Evolutionary conservation across 208 protist species (phyloP), one percentile per base, ranked within the genome.

Genomic region (Trypanosoma rangeli): DNA sequence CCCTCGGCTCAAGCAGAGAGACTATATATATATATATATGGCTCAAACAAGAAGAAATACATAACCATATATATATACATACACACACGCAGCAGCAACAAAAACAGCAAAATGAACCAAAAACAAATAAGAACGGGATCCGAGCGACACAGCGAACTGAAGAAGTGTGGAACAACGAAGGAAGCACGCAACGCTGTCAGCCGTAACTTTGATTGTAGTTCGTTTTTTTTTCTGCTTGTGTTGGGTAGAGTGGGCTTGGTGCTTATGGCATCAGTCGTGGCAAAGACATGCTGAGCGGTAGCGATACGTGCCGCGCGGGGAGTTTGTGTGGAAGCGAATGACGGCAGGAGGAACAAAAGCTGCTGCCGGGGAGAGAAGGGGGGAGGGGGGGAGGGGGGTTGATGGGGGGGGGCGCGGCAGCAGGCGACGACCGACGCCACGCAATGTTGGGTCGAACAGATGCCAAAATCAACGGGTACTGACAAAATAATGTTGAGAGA

Each of bases 201-300:
- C 50, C 54, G 22, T 72, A 74, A 70, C 5, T 59, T 66, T 73
- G 54, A 29, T 37, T 62, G 1, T 64, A 65, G 42, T 24, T 58
- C 48, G 39, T 60, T 60, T 29, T 75, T 39, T 58, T 76, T 72
- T 56, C 5, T 57, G 5, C 31, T 42, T 64, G 52, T 22, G 18
- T 65, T 54, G 5, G 52, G n/a, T 42, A 10, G 37, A 42, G 37
- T 42, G 7, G 37, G 10, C 37, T 13, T 42, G 37, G 37, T 10
- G 37, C 37, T 42, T 10, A 42, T 42, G 37, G 10, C 37, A 42
- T 42, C 37, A 42, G 37, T 42, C 39, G 16, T 1, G n/a, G 24
- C 12, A 54, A 26, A 54, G 22, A 54, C 49, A 15, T 54, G 49
- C 49, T 42, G 37, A 42, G 37, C 37, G 37, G 37, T 42, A 10